phyloP scores from a whole-genome alignment of 2,329 filamentous ascomycete genomes.

The Pseudopithomyces maydicus region DNA sequence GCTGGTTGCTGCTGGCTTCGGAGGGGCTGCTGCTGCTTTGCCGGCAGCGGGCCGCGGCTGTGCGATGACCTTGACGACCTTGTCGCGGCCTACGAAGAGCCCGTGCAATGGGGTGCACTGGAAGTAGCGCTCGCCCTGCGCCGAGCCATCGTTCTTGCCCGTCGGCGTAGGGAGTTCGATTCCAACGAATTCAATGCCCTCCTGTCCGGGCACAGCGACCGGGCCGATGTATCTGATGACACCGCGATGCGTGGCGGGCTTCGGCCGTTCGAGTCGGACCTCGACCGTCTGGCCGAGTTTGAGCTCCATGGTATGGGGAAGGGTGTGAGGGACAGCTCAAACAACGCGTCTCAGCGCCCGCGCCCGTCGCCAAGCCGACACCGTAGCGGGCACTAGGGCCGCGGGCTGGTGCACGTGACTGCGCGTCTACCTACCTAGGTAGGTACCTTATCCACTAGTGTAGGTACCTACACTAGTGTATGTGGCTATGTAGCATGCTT shows the following conservation, averaged over 20 bases:
- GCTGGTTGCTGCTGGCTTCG: constrained; percentile 18
- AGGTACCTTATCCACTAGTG: no score
- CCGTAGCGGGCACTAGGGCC: background rate
- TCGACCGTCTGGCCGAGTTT: constrained; percentile 73
- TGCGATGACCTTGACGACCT: constrained; percentile 60
- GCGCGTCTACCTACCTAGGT: background rate
- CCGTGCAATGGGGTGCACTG: constrained; percentile 72
- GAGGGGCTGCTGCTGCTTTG: constrained; percentile 14
- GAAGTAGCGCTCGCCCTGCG: constrained; percentile 86
- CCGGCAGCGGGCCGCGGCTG: constrained; percentile 9
- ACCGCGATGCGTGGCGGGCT: constrained; percentile 69
- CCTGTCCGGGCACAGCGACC: constrained; percentile 69
- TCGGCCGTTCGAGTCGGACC: constrained; percentile 49
- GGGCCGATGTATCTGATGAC: constrained; percentile 80
- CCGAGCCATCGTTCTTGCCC: constrained; percentile 93
- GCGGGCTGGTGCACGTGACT: background rate
- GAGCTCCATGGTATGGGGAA: constrained; percentile 28
- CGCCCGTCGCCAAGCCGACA: background rate
- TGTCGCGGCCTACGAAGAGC: constrained; percentile 84
- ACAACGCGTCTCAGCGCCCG: constrained; percentile 2
- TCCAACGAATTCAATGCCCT: constrained; percentile 80
- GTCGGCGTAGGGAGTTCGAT: constrained; percentile 80
- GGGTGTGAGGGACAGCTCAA: background rate
- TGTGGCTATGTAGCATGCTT: no score
- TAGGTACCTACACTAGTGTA: no score